Evolutionary conservation across 1,139 yeast genomes (phyloP), one percentile per base, ranked within the genome.

Genomic region (Yamadazyma spencermartinsiae): DNA sequence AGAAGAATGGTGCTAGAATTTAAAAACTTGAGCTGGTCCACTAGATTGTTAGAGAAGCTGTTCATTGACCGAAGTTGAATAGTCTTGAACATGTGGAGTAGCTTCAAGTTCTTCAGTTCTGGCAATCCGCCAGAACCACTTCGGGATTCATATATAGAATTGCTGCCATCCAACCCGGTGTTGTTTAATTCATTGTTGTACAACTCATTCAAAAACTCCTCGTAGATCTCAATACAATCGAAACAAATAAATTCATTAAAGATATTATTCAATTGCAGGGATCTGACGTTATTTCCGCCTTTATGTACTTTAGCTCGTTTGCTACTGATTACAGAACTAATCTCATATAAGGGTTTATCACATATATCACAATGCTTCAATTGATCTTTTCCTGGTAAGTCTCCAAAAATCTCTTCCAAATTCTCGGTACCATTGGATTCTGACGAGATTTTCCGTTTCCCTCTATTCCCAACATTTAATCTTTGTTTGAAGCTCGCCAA

Each of bases 271-370:
- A 42, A 48, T 40, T 35, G 49, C 43, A 28, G 33, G 13, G 43
- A 41, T 19, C 29, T 12, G 15, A 14, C 4, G 9, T 31, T 25
- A 26, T 17, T 29, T 12, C 26, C 29, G 21, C 9, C 21, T 26
- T 25, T 14, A n/a, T 28, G 16, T n/a, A 30, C 45, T 40, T 48
- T 49, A 32, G 52, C 43, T 36, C 55, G 45, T 42, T 50, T 55
- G 44, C 58, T 60, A 43, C 59, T 58, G 34, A 68, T 52, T 28
- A 76, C 54, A 4, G 82, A 69, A 41, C 84, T 77, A 33, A 82
- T 61, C 43, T 82, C 88, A 53, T 82, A 82, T 16, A 82, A 55
- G 6, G 87, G 86, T 40, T 72, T 76, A 33, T 81, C 86, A 55
- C 89, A 82, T 11, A 82, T 63, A 17, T 80, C 79, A 52, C 89